Evolutionary conservation across 2,329 filamentous ascomycete genomes (phyloP).

Genomic region (Alternaria hordeiaustralica): DNA sequence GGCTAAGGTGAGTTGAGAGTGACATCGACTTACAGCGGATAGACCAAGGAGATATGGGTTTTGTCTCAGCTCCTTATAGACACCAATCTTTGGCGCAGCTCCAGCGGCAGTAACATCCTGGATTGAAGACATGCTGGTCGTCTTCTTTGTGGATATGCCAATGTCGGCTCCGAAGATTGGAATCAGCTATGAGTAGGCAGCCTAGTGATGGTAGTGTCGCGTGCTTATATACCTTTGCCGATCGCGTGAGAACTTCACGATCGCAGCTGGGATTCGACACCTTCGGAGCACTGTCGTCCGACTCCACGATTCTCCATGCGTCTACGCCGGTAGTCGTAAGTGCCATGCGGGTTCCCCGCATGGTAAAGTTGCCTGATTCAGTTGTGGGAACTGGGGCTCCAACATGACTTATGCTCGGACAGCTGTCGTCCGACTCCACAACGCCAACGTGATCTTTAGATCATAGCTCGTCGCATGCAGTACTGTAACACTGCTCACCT

Average conservation of each 20-base stretch:
- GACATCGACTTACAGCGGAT: constrained; percentile 14
- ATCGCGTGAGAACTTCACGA: constrained; percentile 3
- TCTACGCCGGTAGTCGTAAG: constrained; percentile 3
- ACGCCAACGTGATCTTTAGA: not conserved
- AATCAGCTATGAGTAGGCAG: not conserved
- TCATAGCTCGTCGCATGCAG: not conserved
- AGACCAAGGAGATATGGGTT: constrained; percentile 29
- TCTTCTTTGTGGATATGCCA: not conserved
- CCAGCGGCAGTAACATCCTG: constrained; percentile 5
- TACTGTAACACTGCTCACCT: not conserved
- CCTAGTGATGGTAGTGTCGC: not conserved
- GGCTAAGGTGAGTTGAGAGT: fast-evolving
- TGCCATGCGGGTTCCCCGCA: constrained; percentile 7
- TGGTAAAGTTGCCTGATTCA: constrained; percentile 11
- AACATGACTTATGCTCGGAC: constrained; percentile 22
- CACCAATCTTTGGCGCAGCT: constrained; percentile 16
- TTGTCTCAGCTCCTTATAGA: constrained; percentile 27
- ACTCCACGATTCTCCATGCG: constrained; percentile 12
- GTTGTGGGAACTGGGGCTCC: constrained; percentile 1
- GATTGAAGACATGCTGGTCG: not conserved
- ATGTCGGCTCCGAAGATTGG: not conserved
- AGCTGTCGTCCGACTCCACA: constrained; percentile 28
- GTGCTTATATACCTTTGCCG: constrained; percentile 11
- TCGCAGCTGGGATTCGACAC: constrained; percentile 10
- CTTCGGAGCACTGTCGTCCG: constrained; percentile 25